phyloP scores from a whole-genome alignment of 306 rosid species.

The Quercus engelmannii region DNA sequence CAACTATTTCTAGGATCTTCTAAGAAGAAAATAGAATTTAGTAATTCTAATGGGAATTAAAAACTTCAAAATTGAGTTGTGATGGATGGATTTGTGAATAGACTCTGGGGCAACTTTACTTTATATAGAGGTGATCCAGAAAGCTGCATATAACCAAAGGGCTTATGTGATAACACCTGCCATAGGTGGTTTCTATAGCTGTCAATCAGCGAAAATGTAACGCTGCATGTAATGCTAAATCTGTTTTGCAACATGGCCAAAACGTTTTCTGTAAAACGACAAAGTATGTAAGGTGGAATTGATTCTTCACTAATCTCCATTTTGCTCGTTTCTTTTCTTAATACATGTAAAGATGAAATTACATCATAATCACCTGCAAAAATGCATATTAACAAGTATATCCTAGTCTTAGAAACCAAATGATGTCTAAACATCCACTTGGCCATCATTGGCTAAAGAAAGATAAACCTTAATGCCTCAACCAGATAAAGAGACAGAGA shows the following conservation, averaged over 20 bases:
- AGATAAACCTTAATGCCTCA: no score
- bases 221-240: neutral
- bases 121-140: conserved; percentile 13
- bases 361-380: neutral
- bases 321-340: neutral
- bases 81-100: neutral
- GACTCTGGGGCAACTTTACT: neutral
- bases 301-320: neutral
- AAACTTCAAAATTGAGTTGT: conserved; percentile 1
- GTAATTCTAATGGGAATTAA: neutral
- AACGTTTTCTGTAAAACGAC: neutral
- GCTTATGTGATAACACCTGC: conserved; percentile 13
- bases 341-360: neutral
- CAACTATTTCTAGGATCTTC: neutral
- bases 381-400: neutral
- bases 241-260: neutral
- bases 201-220: neutral
- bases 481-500: no score
- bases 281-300: neutral
- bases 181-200: neutral
- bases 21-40: neutral
- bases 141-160: conserved; percentile 5
- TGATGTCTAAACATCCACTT: conserved; percentile 1
- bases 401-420: neutral
- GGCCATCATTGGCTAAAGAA: neutral